phyloP scores from a whole-genome alignment of 768 basidiomycete genomes.

The Suillus hirtellus region DNA sequence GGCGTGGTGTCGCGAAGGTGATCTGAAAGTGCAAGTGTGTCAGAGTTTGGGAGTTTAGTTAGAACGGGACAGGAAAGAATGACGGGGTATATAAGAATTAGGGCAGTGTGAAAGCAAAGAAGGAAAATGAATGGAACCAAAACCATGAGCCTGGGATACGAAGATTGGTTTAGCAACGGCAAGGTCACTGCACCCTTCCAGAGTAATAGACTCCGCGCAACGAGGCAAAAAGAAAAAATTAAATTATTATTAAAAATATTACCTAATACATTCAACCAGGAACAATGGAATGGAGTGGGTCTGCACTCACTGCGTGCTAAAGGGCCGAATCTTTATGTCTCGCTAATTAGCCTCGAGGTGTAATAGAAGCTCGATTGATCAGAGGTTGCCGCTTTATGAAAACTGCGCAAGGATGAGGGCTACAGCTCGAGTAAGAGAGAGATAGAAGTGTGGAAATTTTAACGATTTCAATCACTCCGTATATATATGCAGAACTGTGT shows the following conservation, averaged over 20 bases:
- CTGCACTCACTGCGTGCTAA: not conserved
- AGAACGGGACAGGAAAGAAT: constrained; percentile 5
- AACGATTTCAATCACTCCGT: constrained; percentile 13
- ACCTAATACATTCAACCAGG: constrained; percentile 14
- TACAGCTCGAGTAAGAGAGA: not conserved
- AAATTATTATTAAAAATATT: constrained; percentile 17
- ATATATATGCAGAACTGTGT: constrained; percentile 25
- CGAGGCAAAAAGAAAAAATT: constrained; percentile 16
- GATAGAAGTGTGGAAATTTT: not conserved
- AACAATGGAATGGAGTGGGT: constrained; percentile 4
- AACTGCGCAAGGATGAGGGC: not conserved
- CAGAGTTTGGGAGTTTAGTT: constrained; percentile 5
- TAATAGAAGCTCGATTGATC: constrained; percentile 21
- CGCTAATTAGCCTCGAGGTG: constrained; percentile 37
- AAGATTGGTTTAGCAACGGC: constrained; percentile 13
- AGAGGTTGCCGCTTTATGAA: constrained; percentile 25
- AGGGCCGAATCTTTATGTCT: constrained; percentile 21
- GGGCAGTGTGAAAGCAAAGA: constrained; percentile 9
- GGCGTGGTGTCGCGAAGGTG: constrained; percentile 22
- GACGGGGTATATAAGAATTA: constrained; percentile 11
- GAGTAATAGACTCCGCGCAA: constrained; percentile 18
- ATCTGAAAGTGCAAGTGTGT: constrained; percentile 5
- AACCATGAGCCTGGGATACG: constrained; percentile 13
- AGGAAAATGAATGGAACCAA: constrained; percentile 8
- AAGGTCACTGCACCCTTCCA: constrained; percentile 10